A percentile compares a stretch with the other conserved stretches of the same genome.
Evolutionary conservation across 495 filamentous ascomycete genomes (phyloP).

Genomic region (Tirmania nivea): DNA sequence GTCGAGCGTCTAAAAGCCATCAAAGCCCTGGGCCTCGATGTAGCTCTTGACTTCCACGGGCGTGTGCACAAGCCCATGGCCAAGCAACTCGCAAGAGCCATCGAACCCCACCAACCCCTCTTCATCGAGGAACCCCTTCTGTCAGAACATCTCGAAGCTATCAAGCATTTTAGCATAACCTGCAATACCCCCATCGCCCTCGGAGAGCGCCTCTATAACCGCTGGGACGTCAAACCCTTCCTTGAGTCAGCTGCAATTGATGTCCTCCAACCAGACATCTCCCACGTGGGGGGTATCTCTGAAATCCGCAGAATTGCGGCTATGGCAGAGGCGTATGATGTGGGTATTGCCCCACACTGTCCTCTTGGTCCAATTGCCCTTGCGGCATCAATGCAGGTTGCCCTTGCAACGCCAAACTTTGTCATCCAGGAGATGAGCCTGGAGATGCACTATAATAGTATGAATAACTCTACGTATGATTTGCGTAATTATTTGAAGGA

Average conservation of each 20-base stretch:
- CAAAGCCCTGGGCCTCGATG: constrained; percentile 48
- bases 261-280: constrained; percentile 56
- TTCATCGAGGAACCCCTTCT: constrained; percentile 66
- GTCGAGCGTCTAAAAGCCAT: constrained; percentile 48
- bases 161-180: constrained; percentile 40
- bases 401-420: constrained; percentile 42
- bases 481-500: constrained; percentile 46
- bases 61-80: constrained; percentile 65
- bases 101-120: constrained; percentile 50
- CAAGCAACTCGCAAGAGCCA: constrained; percentile 47
- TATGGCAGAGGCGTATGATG: constrained; percentile 60
- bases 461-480: constrained; percentile 27
- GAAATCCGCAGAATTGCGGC: constrained; percentile 49
- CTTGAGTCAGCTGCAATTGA: constrained; percentile 47
- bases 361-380: constrained; percentile 56
- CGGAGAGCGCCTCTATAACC: constrained; percentile 50
- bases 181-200: constrained; percentile 51
- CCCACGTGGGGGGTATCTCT: constrained; percentile 54
- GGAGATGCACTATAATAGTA: constrained; percentile 58
- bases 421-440: constrained; percentile 64
- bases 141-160: constrained; percentile 46
- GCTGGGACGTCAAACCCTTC: constrained; percentile 59
- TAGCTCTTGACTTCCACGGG: constrained; percentile 57
- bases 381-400: constrained; percentile 51
- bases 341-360: constrained; percentile 57